Percentiles rank a stretch among this genome's conserved stretches.
Evolutionary conservation across 306 rosid species (phyloP).

Genomic region (Acacia melanoxylon): DNA sequence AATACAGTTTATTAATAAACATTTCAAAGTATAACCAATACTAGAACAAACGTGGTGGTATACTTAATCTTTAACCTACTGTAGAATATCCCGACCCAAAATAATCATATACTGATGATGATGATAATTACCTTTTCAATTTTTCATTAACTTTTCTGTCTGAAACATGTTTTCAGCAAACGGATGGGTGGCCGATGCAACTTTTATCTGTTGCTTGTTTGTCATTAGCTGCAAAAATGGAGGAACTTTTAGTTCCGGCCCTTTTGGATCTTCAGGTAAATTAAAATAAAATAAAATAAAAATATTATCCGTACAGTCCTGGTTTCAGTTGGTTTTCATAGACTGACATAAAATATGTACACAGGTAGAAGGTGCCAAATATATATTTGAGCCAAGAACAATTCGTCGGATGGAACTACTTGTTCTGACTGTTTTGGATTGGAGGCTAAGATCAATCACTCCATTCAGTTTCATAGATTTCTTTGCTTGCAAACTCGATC

Average conservation of each 20-base stretch:
- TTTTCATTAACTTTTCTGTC: conserved; percentile 9
- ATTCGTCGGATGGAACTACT: conserved; percentile 86
- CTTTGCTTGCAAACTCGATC: conserved; percentile 87
- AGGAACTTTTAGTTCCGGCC: conserved; percentile 91
- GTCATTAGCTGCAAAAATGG: conserved; percentile 98
- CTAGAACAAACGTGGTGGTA: not conserved
- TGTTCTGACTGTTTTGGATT: conserved; percentile 77
- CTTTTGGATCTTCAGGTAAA: conserved; percentile 90
- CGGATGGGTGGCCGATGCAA: conserved; percentile 92
- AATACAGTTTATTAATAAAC: not conserved
- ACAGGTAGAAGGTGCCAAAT: conserved; percentile 88
- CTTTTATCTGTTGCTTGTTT: conserved; percentile 88
- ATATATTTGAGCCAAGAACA: conserved; percentile 80
- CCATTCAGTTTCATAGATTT: conserved; percentile 83
- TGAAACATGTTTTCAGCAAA: conserved; percentile 53
- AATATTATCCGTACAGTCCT: not conserved
- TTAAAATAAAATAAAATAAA: not conserved
- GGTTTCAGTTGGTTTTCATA: not conserved
- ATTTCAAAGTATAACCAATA: not conserved
- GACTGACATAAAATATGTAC: not conserved
- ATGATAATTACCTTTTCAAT: conserved; percentile 1
- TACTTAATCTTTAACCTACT: not conserved
- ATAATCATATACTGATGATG: conserved; percentile 15
- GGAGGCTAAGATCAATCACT: conserved; percentile 96
- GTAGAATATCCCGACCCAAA: not conserved